Percentiles rank a stretch among this genome's conserved stretches.
Evolutionary conservation across 345 rosid genomes (phyloP).

Genomic region (Litchi chinensis): DNA sequence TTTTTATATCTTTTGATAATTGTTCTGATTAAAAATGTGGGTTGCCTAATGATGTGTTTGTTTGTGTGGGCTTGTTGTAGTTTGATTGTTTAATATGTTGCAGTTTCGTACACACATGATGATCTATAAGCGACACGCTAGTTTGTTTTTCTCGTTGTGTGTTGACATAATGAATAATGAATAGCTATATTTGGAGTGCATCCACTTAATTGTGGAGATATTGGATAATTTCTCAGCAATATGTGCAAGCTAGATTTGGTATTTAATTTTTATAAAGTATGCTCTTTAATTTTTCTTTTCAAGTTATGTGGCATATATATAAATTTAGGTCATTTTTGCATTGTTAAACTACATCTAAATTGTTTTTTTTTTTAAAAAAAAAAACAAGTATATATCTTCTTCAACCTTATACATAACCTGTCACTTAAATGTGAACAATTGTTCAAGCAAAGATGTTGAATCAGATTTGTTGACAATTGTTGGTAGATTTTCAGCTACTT

Average conservation of each 20-base stretch:
- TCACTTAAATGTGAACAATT: no score
- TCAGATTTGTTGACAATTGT: no score
- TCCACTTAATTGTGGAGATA: constrained; percentile 95
- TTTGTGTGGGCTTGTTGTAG: neutral
- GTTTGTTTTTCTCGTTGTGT: constrained; percentile 86
- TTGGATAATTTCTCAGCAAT: constrained; percentile 98
- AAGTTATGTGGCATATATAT: neutral
- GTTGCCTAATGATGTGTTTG: neutral
- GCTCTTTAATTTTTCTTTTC: neutral
- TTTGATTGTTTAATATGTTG: neutral
- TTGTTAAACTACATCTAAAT: no score
- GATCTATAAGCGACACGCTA: constrained; percentile 92
- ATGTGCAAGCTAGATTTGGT: constrained; percentile 97
- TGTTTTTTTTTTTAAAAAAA: no score
- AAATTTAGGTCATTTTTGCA: no score
- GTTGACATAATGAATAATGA: constrained; percentile 98
- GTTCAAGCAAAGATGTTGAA: no score
- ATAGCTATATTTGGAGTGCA: constrained; percentile 87
- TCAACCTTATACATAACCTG: no score
- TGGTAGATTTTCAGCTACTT: no score
- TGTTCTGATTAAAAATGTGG: neutral
- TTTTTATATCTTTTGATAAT: neutral
- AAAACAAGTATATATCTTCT: no score
- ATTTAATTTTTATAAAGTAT: constrained; percentile 93
- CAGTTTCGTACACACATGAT: constrained; percentile 96